Percentiles rank a stretch among this genome's conserved stretches.
Conservation (phyloP, 257 asterid species). For the Primulina eburnea region DNA sequence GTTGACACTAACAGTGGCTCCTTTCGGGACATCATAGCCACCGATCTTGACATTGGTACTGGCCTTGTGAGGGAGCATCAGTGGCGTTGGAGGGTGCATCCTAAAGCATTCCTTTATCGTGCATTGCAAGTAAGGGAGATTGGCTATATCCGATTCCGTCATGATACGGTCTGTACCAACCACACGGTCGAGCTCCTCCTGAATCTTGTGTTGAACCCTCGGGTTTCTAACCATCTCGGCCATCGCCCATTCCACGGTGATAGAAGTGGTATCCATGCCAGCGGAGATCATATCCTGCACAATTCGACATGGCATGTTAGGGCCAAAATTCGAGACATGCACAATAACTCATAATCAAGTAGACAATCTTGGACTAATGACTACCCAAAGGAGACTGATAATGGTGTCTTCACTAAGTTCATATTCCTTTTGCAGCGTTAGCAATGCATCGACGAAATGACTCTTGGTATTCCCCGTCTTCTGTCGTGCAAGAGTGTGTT, state of each 20-base stretch:
- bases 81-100: conserved; percentile 80
- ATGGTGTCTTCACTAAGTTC: conserved; percentile 67
- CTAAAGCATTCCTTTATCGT: conserved; percentile 66
- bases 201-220: conserved; percentile 76
- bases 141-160: conserved; percentile 63
- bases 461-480: conserved; percentile 63
- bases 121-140: conserved; percentile 63
- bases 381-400: conserved; percentile 82
- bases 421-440: conserved; percentile 67
- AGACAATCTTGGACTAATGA: not conserved
- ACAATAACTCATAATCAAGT: no score
- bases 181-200: conserved; percentile 70
- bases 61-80: conserved; percentile 81
- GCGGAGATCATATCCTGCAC: conserved; percentile 86
- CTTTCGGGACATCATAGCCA: conserved; percentile 76
- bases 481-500: conserved; percentile 61
- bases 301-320: not conserved
- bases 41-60: conserved; percentile 56
- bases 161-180: conserved; percentile 50
- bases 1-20: conserved; percentile 67
- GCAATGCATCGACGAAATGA: conserved; percentile 80
- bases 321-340: not conserved
- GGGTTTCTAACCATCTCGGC: conserved; percentile 79
- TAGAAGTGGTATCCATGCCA: conserved; percentile 83
- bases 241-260: conserved; percentile 75